Conservation (phyloP, 495 filamentous ascomycete species). For the Ascodesmis nigricans region DNA sequence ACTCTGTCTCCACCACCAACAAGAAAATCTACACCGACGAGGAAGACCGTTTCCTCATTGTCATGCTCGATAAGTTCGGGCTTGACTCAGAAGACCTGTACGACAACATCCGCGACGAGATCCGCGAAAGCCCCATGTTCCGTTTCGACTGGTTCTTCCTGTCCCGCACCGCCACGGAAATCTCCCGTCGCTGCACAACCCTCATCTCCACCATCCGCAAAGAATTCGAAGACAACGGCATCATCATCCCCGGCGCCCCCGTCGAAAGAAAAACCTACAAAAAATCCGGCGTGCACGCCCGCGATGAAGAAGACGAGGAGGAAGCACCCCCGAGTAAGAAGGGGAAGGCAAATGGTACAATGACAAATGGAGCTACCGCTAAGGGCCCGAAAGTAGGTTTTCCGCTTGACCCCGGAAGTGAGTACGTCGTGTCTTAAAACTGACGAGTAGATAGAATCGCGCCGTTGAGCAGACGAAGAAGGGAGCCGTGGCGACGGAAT, state of each 20-base stretch:
- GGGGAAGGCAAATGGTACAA: conserved; percentile 39
- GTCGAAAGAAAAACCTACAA: conserved; percentile 43
- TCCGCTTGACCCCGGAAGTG: no score
- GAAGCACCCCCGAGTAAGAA: conserved; percentile 79
- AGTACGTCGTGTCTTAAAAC: conserved; percentile 11
- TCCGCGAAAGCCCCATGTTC: conserved; percentile 85
- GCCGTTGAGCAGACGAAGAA: conserved; percentile 40
- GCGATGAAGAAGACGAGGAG: conserved; percentile 69
- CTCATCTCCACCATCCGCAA: conserved; percentile 79
- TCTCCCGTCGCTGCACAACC: conserved; percentile 78
- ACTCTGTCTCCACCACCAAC: conserved; percentile 95
- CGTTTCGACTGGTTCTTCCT: conserved; percentile 99
- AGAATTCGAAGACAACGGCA: conserved; percentile 62
- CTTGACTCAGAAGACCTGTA: conserved; percentile 67
- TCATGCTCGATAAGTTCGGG: conserved; percentile 76
- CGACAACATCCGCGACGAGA: conserved; percentile 72
- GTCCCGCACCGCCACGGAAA: conserved; percentile 76
- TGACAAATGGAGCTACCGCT: conserved; percentile 27
- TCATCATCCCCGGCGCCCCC: conserved; percentile 23
- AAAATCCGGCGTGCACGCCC: conserved; percentile 47
- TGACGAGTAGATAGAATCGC: conserved; percentile 31
- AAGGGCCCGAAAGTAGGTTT: conserved; percentile 29
- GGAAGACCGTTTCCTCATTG: conserved; percentile 88
- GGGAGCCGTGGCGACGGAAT: conserved; percentile 24
- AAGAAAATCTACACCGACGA: conserved; percentile 99